Percentiles rank a stretch among this genome's conserved stretches.
These are phyloP conservation scores for Saturnispora saitoi DNA, from an alignment of 805 yeast genomes.

Conservation along the genomic window DNA sequence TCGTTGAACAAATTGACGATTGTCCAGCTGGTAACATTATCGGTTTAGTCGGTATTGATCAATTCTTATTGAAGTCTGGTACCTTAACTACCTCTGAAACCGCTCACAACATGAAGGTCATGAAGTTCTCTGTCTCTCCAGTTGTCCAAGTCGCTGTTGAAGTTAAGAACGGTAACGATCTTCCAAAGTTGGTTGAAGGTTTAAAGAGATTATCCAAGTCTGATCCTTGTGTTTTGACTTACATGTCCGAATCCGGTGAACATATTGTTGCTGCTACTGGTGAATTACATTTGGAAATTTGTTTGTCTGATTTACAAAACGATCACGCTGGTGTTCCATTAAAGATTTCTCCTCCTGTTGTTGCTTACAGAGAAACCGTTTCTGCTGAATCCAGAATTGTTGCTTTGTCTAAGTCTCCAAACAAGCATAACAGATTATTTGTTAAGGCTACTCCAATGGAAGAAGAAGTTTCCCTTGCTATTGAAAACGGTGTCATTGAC, in stretches of 20 bases:
- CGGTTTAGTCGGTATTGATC: slow-evolving; percentile 99
- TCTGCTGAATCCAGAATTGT: slow-evolving; percentile 86
- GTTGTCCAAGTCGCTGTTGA: slow-evolving; percentile 99
- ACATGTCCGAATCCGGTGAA: slow-evolving; percentile 93
- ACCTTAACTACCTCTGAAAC: slow-evolving; percentile 94
- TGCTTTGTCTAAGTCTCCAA: slow-evolving; percentile 98
- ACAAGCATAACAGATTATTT: slow-evolving; percentile 99
- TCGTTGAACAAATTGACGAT: slow-evolving; percentile 96
- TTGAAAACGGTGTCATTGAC: slow-evolving; percentile 84
- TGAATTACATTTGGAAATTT: slow-evolving; percentile 98
- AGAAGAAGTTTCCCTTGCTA: slow-evolving; percentile 88
- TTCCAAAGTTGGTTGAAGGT: slow-evolving; percentile 99
- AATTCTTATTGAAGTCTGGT: slow-evolving; percentile 98
- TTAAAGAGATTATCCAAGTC: slow-evolving; percentile 99
- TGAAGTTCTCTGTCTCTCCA: slow-evolving; percentile 99
- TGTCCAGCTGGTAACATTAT: slow-evolving; percentile 99
- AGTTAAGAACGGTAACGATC: slow-evolving; percentile 98
- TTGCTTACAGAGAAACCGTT: slow-evolving; percentile 98
- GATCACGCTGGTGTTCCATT: slow-evolving; percentile 99
- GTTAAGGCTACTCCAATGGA: slow-evolving; percentile 93
- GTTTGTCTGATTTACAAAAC: slow-evolving; percentile 90
- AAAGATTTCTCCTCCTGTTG: slow-evolving; percentile 96
- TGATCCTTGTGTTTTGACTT: slow-evolving; percentile 93
- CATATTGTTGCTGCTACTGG: slow-evolving; percentile 99
- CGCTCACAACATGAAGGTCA: slow-evolving; percentile 99